phyloP scores from a whole-genome alignment of 2,329 filamentous ascomycete species.

The Escovopsis sp. region DNA sequence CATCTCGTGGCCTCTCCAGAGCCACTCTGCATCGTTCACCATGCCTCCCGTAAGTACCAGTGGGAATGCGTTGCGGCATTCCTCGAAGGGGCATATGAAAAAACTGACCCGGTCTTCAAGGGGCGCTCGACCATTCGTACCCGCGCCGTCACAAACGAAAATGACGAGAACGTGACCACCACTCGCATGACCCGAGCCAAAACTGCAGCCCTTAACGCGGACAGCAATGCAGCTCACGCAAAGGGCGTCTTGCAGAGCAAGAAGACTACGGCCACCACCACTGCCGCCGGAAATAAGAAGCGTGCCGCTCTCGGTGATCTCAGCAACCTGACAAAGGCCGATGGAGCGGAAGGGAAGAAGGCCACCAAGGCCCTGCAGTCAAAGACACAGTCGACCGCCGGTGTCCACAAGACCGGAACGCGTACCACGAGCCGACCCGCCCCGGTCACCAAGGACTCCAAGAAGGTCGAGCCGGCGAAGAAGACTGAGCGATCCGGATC shows the following conservation, averaged over 20 bases:
- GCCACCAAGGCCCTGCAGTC: slow-evolving; percentile 53
- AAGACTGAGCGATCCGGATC: slow-evolving; percentile 63
- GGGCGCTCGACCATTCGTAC: slow-evolving; percentile 38
- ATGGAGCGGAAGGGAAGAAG: slow-evolving; percentile 63
- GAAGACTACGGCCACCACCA: slow-evolving; percentile 41
- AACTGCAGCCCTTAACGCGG: slow-evolving; percentile 57
- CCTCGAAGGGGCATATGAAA: not conserved
- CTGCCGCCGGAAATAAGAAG: slow-evolving; percentile 44
- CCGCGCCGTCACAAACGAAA: slow-evolving; percentile 75
- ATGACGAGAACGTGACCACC: slow-evolving; percentile 73
- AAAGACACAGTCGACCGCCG: slow-evolving; percentile 69
- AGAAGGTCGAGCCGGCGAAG: slow-evolving; percentile 54
- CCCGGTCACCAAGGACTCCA: slow-evolving; percentile 50
- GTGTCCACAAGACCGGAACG: slow-evolving; percentile 57
- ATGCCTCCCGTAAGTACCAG: slow-evolving; percentile 22
- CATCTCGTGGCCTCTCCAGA: not conserved
- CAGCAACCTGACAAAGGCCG: slow-evolving; percentile 82
- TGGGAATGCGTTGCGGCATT: not conserved
- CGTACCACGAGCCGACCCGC: slow-evolving; percentile 45
- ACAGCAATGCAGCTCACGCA: slow-evolving; percentile 41
- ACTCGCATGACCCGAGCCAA: slow-evolving; percentile 90
- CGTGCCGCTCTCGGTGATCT: slow-evolving; percentile 83
- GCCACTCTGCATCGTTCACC: slow-evolving; percentile 12
- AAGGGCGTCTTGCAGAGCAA: slow-evolving; percentile 58
- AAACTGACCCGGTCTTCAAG: slow-evolving; percentile 4